Conservation (phyloP, 768 basidiomycete genomes). For the Megacollybia marginata region DNA sequence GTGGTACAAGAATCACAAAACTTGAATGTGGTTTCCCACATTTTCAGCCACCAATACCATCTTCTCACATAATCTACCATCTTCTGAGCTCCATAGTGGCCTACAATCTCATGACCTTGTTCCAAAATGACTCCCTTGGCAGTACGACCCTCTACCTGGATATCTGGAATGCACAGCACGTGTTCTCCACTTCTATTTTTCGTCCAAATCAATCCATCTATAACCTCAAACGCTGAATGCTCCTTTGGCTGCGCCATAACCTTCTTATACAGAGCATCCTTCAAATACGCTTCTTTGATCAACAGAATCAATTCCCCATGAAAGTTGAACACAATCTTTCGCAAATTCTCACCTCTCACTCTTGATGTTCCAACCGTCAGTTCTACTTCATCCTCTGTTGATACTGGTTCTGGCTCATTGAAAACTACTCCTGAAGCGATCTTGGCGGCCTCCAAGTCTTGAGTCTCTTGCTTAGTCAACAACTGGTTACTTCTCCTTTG, state of each 20-base stretch:
- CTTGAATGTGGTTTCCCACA: neutral
- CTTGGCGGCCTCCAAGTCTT: neutral
- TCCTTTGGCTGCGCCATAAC: neutral
- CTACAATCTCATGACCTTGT: neutral
- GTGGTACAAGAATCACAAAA: constrained; percentile 5
- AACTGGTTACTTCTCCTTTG: too few species aligned
- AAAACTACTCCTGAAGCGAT: too few species aligned
- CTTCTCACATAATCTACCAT: neutral
- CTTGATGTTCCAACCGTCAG: too few species aligned
- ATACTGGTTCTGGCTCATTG: too few species aligned
- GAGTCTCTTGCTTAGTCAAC: neutral
- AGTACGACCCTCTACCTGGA: neutral
- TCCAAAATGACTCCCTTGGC: neutral
- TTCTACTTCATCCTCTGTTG: neutral
- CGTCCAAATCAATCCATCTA: neutral
- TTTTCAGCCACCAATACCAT: neutral
- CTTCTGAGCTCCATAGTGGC: neutral
- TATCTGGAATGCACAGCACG: neutral
- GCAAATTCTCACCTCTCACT: neutral
- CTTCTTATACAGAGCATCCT: too few species aligned
- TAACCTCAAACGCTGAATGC: neutral
- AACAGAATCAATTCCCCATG: neutral
- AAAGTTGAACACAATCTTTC: too few species aligned
- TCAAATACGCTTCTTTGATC: too few species aligned
- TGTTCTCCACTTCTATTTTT: neutral